phyloP scores from a whole-genome alignment of 2,329 filamentous ascomycete genomes.

The Pleoardoris graminearum region DNA sequence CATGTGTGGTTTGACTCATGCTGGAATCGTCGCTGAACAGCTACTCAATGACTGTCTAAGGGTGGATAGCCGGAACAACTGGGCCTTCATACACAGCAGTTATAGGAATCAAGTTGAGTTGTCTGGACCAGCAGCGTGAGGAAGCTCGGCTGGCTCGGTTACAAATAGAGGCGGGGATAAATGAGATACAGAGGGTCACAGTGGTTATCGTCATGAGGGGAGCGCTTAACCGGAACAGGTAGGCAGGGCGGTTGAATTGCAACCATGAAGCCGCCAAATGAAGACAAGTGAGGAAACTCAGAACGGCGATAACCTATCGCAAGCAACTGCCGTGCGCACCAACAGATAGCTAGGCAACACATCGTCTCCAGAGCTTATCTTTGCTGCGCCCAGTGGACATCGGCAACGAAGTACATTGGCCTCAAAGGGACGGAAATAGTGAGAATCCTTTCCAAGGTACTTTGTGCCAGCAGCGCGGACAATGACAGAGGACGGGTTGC shows the following conservation, averaged over 20 bases:
- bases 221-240: slow-evolving; percentile 11
- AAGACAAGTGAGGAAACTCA: not conserved
- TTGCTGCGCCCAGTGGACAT: not conserved
- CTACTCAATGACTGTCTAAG: not conserved
- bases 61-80: not conserved
- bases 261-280: slow-evolving; percentile 1
- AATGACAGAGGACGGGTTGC: not conserved
- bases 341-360: not conserved
- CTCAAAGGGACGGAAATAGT: not conserved
- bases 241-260: slow-evolving; percentile 10
- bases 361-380: not conserved
- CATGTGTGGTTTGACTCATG: slow-evolving; percentile 3
- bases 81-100: not conserved
- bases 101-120: not conserved
- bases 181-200: not conserved
- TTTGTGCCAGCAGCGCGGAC: not conserved
- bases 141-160: not conserved
- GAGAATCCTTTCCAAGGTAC: not conserved
- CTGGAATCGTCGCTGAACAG: not conserved
- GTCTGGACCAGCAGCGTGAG: no score
- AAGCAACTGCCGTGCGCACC: not conserved
- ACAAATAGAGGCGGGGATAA: not conserved
- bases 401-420: not conserved
- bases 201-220: slow-evolving; percentile 7
- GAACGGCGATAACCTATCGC: not conserved